Percentiles rank a stretch among this genome's conserved stretches.
These are phyloP conservation scores for Amanita phalloides DNA, from an alignment of 768 basidiomycete genomes.

Conservation along the genomic window DNA sequence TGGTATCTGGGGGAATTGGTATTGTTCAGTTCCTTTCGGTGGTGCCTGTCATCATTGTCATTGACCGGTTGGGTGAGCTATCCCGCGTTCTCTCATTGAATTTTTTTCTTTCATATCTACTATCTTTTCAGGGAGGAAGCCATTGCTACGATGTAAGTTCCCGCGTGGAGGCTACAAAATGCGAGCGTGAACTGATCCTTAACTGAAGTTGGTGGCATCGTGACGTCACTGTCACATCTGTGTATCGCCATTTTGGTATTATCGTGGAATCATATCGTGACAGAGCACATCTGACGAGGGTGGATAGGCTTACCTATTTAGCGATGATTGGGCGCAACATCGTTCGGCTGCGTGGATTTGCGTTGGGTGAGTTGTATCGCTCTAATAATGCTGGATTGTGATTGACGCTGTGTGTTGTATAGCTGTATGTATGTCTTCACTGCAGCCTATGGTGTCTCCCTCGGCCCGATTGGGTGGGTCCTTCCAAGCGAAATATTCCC, in stretches of 20 bases:
- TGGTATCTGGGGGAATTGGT: constrained; percentile 73
- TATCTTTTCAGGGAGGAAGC: constrained; percentile 41
- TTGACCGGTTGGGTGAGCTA: constrained; percentile 50
- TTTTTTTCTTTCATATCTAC: background rate
- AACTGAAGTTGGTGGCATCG: constrained; percentile 38
- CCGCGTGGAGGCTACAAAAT: background rate
- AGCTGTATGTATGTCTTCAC: constrained; percentile 70
- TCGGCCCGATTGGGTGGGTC: constrained; percentile 79
- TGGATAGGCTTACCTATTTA: constrained; percentile 34
- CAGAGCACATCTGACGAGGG: background rate
- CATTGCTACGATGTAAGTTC: constrained; percentile 38
- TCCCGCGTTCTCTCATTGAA: background rate
- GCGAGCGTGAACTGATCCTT: background rate
- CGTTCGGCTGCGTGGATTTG: constrained; percentile 52
- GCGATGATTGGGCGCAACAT: constrained; percentile 49
- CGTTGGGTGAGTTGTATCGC: constrained; percentile 37
- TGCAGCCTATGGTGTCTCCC: constrained; percentile 63
- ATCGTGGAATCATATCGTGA: background rate
- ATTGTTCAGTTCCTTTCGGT: constrained; percentile 72
- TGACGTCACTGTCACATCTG: constrained; percentile 59
- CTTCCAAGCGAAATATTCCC: constrained; percentile 80
- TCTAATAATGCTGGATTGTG: background rate
- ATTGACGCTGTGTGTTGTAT: background rate
- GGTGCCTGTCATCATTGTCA: constrained; percentile 58
- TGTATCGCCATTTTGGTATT: constrained; percentile 52